A percentile compares a stretch with the other conserved stretches of the same genome.
These are phyloP conservation scores for Pseudogymnoascus sp. DNA, from an alignment of 2,329 filamentous ascomycete genomes.

Conservation along the genomic window DNA sequence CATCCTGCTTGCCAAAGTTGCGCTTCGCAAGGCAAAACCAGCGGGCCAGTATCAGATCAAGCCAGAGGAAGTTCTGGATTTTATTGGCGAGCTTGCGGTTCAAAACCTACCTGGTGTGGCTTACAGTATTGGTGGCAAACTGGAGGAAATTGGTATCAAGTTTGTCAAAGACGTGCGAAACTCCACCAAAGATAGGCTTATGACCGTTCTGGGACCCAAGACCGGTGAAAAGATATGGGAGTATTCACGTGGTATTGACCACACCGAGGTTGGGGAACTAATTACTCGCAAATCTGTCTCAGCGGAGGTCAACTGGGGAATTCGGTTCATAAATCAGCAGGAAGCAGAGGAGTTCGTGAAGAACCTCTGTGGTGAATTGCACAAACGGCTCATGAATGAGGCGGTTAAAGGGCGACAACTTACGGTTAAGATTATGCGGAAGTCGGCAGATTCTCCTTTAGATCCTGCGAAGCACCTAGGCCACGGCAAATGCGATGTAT, in stretches of 20 bases:
- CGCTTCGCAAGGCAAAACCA: constrained; percentile 84
- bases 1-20: constrained; percentile 84
- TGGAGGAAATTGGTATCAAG: constrained; percentile 78
- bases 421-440: constrained; percentile 90
- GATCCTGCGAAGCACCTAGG: constrained; percentile 91
- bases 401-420: constrained; percentile 79
- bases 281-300: constrained; percentile 87
- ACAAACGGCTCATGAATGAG: constrained; percentile 71
- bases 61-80: constrained; percentile 66
- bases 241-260: constrained; percentile 82
- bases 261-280: constrained; percentile 76
- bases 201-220: constrained; percentile 73
- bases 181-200: constrained; percentile 66
- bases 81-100: constrained; percentile 70
- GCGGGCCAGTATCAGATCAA: constrained; percentile 86
- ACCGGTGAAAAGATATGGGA: constrained; percentile 87
- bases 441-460: constrained; percentile 75
- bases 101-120: constrained; percentile 87
- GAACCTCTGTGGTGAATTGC: constrained; percentile 77
- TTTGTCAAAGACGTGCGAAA: constrained; percentile 76
- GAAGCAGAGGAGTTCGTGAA: constrained; percentile 89
- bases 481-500: constrained; percentile 89
- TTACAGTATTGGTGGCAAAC: constrained; percentile 74
- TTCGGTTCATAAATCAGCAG: constrained; percentile 83
- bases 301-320: constrained; percentile 96